phyloP scores from a whole-genome alignment of 805 yeast species.

The Nakazawaea sp. region DNA sequence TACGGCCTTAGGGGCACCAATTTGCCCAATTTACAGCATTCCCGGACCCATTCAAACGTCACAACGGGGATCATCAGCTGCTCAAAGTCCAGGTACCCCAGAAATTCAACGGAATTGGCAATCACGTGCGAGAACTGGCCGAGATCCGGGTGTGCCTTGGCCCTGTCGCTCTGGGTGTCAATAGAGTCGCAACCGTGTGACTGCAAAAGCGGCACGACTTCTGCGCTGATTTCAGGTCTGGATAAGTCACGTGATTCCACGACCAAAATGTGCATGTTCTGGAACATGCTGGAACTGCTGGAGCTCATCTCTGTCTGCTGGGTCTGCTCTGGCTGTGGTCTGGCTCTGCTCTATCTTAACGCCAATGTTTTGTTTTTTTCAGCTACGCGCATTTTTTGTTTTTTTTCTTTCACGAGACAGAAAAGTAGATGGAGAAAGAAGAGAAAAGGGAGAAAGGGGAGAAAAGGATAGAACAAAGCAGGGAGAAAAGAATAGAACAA shows the following conservation, averaged over 20 bases:
- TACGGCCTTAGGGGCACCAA: conserved; percentile 48
- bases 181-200: conserved; percentile 19
- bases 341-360: no score
- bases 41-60: conserved; percentile 52
- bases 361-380: no score
- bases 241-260: neutral
- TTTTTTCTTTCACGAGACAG: neutral
- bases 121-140: conserved; percentile 39
- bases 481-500: neutral
- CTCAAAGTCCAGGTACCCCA: conserved; percentile 38
- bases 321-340: conserved; percentile 1
- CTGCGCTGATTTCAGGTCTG: neutral
- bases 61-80: conserved; percentile 61
- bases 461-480: neutral
- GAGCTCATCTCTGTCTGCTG: conserved; percentile 14
- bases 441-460: neutral
- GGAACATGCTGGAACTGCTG: no score
- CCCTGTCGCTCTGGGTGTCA: neutral
- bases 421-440: neutral
- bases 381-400: no score
- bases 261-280: conserved; percentile 16
- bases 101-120: conserved; percentile 43
- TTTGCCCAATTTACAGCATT: conserved; percentile 33
- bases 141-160: conserved; percentile 11
- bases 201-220: neutral